A percentile compares a stretch with the other conserved stretches of the same genome.
Conservation (phyloP, 108 stramenopile species). For the Schizochytrium sp. region DNA sequence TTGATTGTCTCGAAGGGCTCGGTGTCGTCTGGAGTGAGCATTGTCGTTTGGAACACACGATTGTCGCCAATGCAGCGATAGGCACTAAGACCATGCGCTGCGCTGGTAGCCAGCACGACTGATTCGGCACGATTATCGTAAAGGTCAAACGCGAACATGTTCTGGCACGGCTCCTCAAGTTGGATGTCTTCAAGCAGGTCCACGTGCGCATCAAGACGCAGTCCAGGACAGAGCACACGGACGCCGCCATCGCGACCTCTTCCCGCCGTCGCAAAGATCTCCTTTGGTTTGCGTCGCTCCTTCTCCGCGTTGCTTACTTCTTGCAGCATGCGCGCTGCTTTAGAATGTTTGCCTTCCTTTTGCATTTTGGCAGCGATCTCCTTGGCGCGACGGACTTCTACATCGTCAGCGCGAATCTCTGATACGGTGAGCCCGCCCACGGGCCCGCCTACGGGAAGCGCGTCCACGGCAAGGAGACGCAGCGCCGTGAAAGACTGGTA, state of each 20-base stretch:
- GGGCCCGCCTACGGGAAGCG: not conserved
- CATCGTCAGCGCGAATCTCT: not conserved
- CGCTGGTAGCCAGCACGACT: not conserved
- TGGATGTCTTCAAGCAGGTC: not conserved
- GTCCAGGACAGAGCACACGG: not conserved
- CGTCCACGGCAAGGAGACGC: not conserved
- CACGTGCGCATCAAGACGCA: not conserved
- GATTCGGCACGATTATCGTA: not conserved
- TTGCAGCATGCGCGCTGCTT: not conserved
- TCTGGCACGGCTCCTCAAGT: not conserved
- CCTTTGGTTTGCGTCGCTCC: not conserved
- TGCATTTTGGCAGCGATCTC: not conserved
- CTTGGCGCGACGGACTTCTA: not conserved
- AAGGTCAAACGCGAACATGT: not conserved
- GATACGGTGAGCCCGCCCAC: not conserved
- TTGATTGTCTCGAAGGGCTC: not conserved
- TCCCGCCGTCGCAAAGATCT: not conserved
- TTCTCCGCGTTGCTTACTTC: not conserved
- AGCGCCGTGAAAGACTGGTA: not conserved
- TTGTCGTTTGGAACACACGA: not conserved
- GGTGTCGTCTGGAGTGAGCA: not conserved
- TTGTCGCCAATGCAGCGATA: not conserved
- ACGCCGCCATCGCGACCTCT: slow-evolving; percentile 3
- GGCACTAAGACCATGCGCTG: not conserved
- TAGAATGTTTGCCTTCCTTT: not conserved